phyloP scores from a whole-genome alignment of 306 rosid genomes.

The Arachis hypogaea region DNA sequence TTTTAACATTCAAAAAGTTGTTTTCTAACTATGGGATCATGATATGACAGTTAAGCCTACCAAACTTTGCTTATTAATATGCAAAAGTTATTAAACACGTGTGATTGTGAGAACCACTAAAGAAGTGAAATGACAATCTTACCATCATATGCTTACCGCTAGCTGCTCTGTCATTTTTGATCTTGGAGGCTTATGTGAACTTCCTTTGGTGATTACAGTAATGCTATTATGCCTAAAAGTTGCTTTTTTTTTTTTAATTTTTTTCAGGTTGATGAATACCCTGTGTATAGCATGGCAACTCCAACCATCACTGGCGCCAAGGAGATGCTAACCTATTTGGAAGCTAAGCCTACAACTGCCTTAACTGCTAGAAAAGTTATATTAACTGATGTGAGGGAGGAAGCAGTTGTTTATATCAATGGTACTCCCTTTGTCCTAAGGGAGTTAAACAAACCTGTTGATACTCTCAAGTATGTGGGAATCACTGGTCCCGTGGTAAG shows the following conservation, averaged over 20 bases:
- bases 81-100: constrained; percentile 1
- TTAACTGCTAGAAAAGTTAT: constrained; percentile 61
- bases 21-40: constrained; percentile 14
- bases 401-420: constrained; percentile 79
- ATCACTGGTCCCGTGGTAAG: constrained; percentile 87
- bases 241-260: not conserved
- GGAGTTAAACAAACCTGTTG: constrained; percentile 87
- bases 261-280: constrained; percentile 78
- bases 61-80: constrained; percentile 1
- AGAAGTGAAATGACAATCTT: constrained; percentile 13
- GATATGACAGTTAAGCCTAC: not conserved
- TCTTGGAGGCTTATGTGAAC: constrained; percentile 1
- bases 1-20: constrained; percentile 13
- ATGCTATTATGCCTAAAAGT: constrained; percentile 30
- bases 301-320: constrained; percentile 87
- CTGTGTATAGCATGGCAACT: constrained; percentile 93
- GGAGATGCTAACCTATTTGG: constrained; percentile 75
- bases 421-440: constrained; percentile 86
- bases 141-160: constrained; percentile 2
- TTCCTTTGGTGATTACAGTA: constrained; percentile 3
- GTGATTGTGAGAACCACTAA: not conserved
- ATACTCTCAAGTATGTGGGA: constrained; percentile 89
- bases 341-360: constrained; percentile 57
- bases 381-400: constrained; percentile 86
- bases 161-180: constrained; percentile 6